phyloP scores from a whole-genome alignment of 2,329 filamentous ascomycete species.

The Aspergillus sp. region DNA sequence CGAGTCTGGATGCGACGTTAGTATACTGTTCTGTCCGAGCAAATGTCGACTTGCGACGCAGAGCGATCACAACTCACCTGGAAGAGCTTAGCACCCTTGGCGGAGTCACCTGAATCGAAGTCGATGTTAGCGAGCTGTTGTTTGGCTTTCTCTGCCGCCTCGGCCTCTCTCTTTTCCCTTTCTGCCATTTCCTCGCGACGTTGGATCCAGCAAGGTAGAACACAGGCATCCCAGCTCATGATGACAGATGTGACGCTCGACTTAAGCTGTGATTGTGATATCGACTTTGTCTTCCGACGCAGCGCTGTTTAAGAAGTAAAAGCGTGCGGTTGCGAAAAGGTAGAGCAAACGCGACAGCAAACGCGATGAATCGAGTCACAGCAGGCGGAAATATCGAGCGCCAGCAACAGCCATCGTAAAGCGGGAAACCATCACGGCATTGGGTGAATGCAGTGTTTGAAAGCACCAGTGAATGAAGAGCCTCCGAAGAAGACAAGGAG shows the following conservation, averaged over 20 bases:
- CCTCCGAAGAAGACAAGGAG: conserved; percentile 4
- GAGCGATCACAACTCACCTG: conserved; percentile 57
- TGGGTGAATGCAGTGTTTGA: not conserved
- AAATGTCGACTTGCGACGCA: too few relatives aligned
- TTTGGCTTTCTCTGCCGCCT: conserved; percentile 20
- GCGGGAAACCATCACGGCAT: not conserved
- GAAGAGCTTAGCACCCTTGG: conserved; percentile 99
- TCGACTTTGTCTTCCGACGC: not conserved
- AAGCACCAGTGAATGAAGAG: not conserved
- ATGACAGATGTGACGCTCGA: conserved; percentile 1
- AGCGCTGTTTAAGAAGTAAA: not conserved
- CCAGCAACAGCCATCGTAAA: not conserved
- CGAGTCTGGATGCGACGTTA: conserved; percentile 61
- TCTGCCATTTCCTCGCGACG: conserved; percentile 27
- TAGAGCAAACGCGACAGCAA: not conserved
- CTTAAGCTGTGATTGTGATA: not conserved
- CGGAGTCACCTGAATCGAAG: conserved; percentile 70
- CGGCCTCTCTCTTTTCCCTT: conserved; percentile 19
- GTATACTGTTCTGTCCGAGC: not conserved
- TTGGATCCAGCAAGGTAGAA: conserved; percentile 24
- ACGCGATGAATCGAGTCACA: not conserved
- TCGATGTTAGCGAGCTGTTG: conserved; percentile 31
- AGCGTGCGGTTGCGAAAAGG: not conserved
- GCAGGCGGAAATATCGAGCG: not conserved
- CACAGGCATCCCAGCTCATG: conserved; percentile 32